Evolutionary conservation across 164 flowering plant genomes (phyloP).

Genomic region (Kalanchoe fedtschenkoi): DNA sequence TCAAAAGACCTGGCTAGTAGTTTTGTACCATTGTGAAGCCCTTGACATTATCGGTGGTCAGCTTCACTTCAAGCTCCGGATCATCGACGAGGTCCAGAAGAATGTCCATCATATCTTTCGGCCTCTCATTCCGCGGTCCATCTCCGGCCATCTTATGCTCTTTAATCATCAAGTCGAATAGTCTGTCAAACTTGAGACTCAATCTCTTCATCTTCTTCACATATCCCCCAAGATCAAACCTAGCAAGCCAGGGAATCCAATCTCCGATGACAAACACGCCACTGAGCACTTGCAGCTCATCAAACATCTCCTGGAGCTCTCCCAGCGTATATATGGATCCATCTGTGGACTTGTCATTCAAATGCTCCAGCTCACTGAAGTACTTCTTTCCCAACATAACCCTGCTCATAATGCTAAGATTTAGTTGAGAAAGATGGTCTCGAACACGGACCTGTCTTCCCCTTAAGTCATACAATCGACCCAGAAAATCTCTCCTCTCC

Average conservation of each 20-base stretch:
- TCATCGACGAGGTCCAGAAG: constrained; percentile 62
- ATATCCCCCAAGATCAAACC: constrained; percentile 40
- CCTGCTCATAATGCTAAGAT: too few relatives aligned
- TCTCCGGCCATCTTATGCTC: constrained; percentile 25
- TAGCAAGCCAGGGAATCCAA: constrained; percentile 40
- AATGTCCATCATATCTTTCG: constrained; percentile 67
- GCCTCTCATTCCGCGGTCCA: constrained; percentile 23
- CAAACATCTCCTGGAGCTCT: constrained; percentile 13
- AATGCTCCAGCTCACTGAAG: neutral
- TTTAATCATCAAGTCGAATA: constrained; percentile 33
- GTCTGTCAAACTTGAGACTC: constrained; percentile 36
- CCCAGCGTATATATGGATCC: neutral
- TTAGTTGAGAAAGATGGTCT: constrained; percentile 35
- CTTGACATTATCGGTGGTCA: constrained; percentile 46
- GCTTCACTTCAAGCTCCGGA: constrained; percentile 55
- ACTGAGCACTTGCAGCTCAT: constrained; percentile 32
- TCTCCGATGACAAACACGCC: constrained; percentile 45
- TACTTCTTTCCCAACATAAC: constrained; percentile 29
- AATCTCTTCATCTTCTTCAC: constrained; percentile 45
- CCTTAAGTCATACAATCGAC: neutral
- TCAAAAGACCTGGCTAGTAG: too few relatives aligned
- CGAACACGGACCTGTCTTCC: constrained; percentile 18
- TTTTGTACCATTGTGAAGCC: constrained; percentile 52
- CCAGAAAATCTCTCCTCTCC: constrained; percentile 12
- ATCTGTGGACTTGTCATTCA: neutral